A percentile compares a stretch with the other conserved stretches of the same genome.
Evolutionary conservation across 805 yeast species (phyloP).

Genomic region (Yarrowia phangngaensis): DNA sequence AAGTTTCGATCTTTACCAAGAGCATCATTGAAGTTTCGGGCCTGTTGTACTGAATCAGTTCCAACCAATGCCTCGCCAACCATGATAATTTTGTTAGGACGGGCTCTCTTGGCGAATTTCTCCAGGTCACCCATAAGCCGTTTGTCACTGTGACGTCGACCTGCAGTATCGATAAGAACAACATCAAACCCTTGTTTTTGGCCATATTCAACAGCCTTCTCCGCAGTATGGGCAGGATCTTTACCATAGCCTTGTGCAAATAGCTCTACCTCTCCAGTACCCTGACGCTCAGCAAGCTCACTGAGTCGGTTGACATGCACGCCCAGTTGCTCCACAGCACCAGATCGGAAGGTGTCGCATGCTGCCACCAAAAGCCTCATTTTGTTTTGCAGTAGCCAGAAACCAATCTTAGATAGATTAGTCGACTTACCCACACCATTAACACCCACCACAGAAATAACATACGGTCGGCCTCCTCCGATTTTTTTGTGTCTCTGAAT

Average conservation of each 20-base stretch:
- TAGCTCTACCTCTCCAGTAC: constrained; percentile 58
- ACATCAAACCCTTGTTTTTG: constrained; percentile 67
- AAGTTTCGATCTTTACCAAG: constrained; percentile 77
- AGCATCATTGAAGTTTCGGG: constrained; percentile 85
- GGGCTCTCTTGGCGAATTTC: constrained; percentile 90
- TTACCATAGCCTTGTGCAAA: constrained; percentile 97
- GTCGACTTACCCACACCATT: constrained; percentile 98
- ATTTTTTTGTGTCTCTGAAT: constrained; percentile 50
- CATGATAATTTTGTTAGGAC: constrained; percentile 95
- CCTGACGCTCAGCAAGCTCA: constrained; percentile 54
- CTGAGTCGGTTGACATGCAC: constrained; percentile 86
- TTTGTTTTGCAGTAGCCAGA: constrained; percentile 90
- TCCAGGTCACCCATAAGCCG: constrained; percentile 93
- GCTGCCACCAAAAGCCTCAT: constrained; percentile 86
- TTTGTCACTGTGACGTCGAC: constrained; percentile 92
- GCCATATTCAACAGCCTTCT: constrained; percentile 81
- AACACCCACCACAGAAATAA: constrained; percentile 96
- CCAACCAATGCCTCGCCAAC: constrained; percentile 98
- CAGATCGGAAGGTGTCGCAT: constrained; percentile 95
- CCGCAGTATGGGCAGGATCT: constrained; percentile 93
- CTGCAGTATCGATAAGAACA: constrained; percentile 94
- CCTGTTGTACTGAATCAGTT: constrained; percentile 94
- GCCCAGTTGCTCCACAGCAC: constrained; percentile 96
- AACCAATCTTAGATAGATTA: constrained; percentile 87
- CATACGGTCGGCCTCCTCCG: constrained; percentile 58